These are phyloP conservation scores for Cymbidium sinense DNA, from an alignment of 106 monocot species.

Conservation along the genomic window DNA sequence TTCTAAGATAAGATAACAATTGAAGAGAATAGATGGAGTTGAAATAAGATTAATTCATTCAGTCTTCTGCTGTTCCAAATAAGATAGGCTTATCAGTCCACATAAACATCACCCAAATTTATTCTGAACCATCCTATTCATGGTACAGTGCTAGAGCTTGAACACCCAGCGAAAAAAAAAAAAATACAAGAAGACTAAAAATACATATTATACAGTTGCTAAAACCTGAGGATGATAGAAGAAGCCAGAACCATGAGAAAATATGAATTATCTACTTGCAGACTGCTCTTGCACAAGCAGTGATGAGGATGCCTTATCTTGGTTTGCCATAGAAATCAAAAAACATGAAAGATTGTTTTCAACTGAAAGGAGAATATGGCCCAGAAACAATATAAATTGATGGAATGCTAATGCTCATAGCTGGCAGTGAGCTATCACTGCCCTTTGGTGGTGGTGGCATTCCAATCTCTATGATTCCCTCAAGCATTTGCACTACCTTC, in stretches of 20 bases:
- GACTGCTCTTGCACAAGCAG: conserved; percentile 14
- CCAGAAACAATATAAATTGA: conserved; percentile 18
- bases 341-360: background rate
- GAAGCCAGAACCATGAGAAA: background rate
- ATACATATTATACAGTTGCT: background rate
- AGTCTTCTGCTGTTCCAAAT: too few species aligned
- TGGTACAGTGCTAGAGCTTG: too few species aligned
- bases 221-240: background rate
- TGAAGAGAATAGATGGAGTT: too few species aligned
- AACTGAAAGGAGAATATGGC: conserved; percentile 9
- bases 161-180: too few species aligned
- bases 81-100: too few species aligned
- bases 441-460: conserved; percentile 61
- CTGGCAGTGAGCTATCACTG: conserved; percentile 19
- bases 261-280: background rate
- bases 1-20: too few species aligned
- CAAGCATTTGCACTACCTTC: conserved; percentile 90
- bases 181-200: background rate
- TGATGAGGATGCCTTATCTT: conserved; percentile 20
- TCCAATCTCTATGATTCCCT: conserved; percentile 80
- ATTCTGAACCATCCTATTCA: too few species aligned
- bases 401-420: conserved; percentile 9
- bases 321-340: conserved; percentile 4
- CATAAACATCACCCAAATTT: too few species aligned
- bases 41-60: too few species aligned